A percentile compares a stretch with the other conserved stretches of the same genome.
Evolutionary conservation across 176 grass and related monocot species (phyloP).

Genomic region (Areca catechu): DNA sequence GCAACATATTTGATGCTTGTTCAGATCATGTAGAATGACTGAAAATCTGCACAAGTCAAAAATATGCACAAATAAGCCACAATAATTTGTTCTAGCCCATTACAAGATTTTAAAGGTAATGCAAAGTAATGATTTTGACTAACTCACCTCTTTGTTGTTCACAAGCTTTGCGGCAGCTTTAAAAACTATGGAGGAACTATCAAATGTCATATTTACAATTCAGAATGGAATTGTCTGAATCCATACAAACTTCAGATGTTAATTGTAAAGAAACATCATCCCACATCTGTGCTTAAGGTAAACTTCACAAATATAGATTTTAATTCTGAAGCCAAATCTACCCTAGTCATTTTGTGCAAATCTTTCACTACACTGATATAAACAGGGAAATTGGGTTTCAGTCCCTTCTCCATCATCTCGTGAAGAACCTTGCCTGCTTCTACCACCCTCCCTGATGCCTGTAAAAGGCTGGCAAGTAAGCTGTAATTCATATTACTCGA

Average conservation of each 20-base stretch:
- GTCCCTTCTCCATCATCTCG: slow-evolving; percentile 69
- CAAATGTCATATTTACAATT: no score
- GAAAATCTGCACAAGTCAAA: no score
- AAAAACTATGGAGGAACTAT: no score
- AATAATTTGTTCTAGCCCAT: no score
- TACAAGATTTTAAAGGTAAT: no score
- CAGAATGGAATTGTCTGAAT: no score
- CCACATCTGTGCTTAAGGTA: slow-evolving; percentile 12
- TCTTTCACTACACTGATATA: slow-evolving; percentile 56
- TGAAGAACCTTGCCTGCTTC: slow-evolving; percentile 62
- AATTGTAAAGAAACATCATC: slow-evolving; percentile 6
- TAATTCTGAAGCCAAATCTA: slow-evolving; percentile 52
- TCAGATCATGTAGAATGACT: no score
- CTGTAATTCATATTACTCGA: slow-evolving; percentile 70
- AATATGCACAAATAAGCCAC: no score
- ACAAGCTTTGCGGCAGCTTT: no score
- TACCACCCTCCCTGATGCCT: slow-evolving; percentile 25
- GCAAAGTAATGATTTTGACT: no score
- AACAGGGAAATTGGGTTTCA: slow-evolving; percentile 54
- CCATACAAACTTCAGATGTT: background rate
- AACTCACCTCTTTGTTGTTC: no score
- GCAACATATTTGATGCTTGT: no score
- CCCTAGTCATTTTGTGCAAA: slow-evolving; percentile 38
- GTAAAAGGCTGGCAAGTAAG: slow-evolving; percentile 44
- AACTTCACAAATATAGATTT: slow-evolving; percentile 46